These are phyloP conservation scores for Phytophthora sansomeana DNA, from an alignment of 352 stramenopile genomes.

Conservation along the genomic window DNA sequence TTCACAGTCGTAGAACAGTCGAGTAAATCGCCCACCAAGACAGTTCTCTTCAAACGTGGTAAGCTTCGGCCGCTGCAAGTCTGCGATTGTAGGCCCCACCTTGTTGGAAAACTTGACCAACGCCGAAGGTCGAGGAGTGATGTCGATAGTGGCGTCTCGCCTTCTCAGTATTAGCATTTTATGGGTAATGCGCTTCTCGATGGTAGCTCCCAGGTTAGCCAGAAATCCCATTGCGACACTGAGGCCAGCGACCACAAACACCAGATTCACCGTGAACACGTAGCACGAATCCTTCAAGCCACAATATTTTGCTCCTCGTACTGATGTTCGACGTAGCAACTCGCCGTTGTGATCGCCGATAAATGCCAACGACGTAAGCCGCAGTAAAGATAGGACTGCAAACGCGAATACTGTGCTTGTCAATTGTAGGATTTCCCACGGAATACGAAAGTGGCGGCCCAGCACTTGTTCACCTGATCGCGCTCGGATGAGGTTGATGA, in stretches of 20 bases:
- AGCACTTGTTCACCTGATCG: conserved; percentile 17
- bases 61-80: conserved; percentile 1
- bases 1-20: conserved; percentile 26
- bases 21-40: conserved; percentile 16
- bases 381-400: conserved; percentile 4
- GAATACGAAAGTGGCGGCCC: conserved; percentile 14
- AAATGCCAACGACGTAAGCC: conserved; percentile 3
- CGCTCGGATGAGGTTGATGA: conserved; percentile 9
- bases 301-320: conserved; percentile 9
- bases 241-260: conserved; percentile 8
- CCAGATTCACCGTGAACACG: conserved; percentile 22
- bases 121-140: conserved; percentile 1
- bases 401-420: background rate
- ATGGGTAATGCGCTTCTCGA: background rate
- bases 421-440: conserved; percentile 19
- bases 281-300: conserved; percentile 19
- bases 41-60: conserved; percentile 25
- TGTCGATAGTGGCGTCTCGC: background rate
- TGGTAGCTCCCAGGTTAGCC: conserved; percentile 3
- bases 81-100: background rate
- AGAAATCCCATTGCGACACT: conserved; percentile 3
- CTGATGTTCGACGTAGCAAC: conserved; percentile 10
- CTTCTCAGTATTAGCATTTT: conserved; percentile 6
- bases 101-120: conserved; percentile 1
- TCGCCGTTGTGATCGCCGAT: conserved; percentile 6